Evolutionary conservation across 2,329 filamentous ascomycete species (phyloP).

Genomic region (Sporothrix globosa): DNA sequence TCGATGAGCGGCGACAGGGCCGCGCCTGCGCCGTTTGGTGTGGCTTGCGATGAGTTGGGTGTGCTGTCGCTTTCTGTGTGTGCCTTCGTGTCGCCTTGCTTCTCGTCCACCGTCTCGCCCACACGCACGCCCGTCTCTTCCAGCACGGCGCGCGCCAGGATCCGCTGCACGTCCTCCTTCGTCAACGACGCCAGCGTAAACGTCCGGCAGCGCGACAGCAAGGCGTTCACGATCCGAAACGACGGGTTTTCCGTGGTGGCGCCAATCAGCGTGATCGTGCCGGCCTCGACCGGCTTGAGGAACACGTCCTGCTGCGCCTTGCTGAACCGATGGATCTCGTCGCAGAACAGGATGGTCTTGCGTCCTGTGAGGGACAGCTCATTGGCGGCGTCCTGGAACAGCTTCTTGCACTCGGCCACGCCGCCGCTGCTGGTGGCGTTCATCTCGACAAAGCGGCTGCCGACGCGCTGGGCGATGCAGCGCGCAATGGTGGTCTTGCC

Average conservation of each 20-base stretch:
- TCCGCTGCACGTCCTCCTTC: slow-evolving; percentile 70
- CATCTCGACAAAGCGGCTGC: slow-evolving; percentile 89
- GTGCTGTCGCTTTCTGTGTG: background rate
- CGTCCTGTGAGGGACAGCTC: slow-evolving; percentile 80
- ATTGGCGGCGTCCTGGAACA: slow-evolving; percentile 81
- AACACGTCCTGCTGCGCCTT: slow-evolving; percentile 96
- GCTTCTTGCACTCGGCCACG: slow-evolving; percentile 87
- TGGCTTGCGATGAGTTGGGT: background rate
- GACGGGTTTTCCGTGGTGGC: slow-evolving; percentile 97
- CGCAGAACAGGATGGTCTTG: slow-evolving; percentile 95
- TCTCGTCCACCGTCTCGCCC: background rate
- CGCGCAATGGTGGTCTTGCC: slow-evolving; percentile 92
- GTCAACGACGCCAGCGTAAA: slow-evolving; percentile 81
- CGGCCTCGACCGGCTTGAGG: slow-evolving; percentile 85
- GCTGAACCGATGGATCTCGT: slow-evolving; percentile 91
- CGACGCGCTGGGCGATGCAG: slow-evolving; percentile 81
- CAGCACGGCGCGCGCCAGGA: slow-evolving; percentile 74
- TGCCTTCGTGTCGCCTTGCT: background rate
- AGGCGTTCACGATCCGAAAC: slow-evolving; percentile 86
- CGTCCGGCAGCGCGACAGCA: slow-evolving; percentile 86
- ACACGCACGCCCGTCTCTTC: slow-evolving; percentile 51
- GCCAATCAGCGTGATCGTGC: slow-evolving; percentile 87
- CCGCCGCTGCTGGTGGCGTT: slow-evolving; percentile 90
- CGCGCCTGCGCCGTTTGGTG: slow-evolving; percentile 34
- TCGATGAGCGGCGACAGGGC: slow-evolving; percentile 65